phyloP scores from a whole-genome alignment of 805 yeast species.

The Candida ortonii region DNA sequence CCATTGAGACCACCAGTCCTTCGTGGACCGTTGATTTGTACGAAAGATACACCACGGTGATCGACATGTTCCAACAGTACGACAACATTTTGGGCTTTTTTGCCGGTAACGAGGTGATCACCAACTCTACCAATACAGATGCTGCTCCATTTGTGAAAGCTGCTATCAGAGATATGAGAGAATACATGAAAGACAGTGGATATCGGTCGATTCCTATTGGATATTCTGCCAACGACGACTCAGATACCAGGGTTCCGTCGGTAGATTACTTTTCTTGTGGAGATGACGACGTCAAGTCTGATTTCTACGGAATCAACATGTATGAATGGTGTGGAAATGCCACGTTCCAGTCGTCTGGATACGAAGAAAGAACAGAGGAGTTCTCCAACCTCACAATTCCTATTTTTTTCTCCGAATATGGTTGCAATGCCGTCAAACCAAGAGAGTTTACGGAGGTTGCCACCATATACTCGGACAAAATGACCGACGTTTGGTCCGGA shows the following conservation, averaged over 20 bases:
- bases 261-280: conserved; percentile 91
- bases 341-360: conserved; percentile 61
- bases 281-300: conserved; percentile 57
- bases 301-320: conserved; percentile 83
- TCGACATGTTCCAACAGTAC: conserved; percentile 76
- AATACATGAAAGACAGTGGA: conserved; percentile 60
- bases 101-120: conserved; percentile 97
- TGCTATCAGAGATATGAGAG: conserved; percentile 84
- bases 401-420: conserved; percentile 83
- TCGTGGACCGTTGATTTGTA: conserved; percentile 70
- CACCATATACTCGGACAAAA: conserved; percentile 60
- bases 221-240: conserved; percentile 87
- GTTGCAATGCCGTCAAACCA: conserved; percentile 74
- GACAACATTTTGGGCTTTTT: conserved; percentile 87
- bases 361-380: conserved; percentile 65
- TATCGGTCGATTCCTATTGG: conserved; percentile 90
- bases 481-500: conserved; percentile 93
- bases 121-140: conserved; percentile 75
- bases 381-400: conserved; percentile 75
- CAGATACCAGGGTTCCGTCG: conserved; percentile 69
- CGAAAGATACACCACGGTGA: conserved; percentile 75
- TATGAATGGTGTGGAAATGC: conserved; percentile 84
- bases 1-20: conserved; percentile 77
- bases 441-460: conserved; percentile 75
- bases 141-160: conserved; percentile 96